Evolutionary conservation across 768 basidiomycete genomes (phyloP).

Genomic region (Cystofilobasidium bisporidii): DNA sequence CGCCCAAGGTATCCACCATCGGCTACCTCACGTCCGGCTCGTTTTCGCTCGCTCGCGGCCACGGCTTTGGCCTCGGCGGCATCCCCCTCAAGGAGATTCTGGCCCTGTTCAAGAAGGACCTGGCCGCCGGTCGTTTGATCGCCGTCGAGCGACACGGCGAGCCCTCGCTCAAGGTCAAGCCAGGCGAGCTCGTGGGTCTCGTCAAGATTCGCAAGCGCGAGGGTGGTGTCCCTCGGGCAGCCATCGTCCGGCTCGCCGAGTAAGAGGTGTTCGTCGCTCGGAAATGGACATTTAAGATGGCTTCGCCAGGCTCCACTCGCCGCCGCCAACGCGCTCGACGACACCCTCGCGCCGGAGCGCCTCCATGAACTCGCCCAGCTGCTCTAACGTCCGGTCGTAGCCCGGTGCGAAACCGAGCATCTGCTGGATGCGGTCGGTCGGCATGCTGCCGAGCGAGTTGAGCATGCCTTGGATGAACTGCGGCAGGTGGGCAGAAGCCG

Average conservation of each 20-base stretch:
- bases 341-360: slow-evolving; percentile 67
- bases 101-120: slow-evolving; percentile 16
- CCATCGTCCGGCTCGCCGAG: not conserved
- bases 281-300: not conserved
- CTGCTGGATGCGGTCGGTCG: slow-evolving; percentile 71
- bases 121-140: slow-evolving; percentile 4
- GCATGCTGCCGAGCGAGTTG: slow-evolving; percentile 66
- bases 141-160: not conserved
- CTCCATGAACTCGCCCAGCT: slow-evolving; percentile 70
- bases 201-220: slow-evolving; percentile 23
- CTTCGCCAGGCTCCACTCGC: slow-evolving; percentile 50
- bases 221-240: slow-evolving; percentile 17
- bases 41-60: slow-evolving; percentile 66
- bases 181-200: slow-evolving; percentile 16
- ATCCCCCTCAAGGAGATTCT: slow-evolving; percentile 47
- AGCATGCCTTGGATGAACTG: slow-evolving; percentile 89
- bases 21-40: slow-evolving; percentile 80
- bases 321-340: slow-evolving; percentile 50
- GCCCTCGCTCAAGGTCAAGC: not conserved
- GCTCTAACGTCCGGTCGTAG: slow-evolving; percentile 69
- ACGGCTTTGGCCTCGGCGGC: slow-evolving; percentile 67
- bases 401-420: slow-evolving; percentile 78
- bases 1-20: slow-evolving; percentile 44
- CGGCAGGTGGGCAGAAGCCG: slow-evolving; percentile 14
- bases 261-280: not conserved